Evolutionary conservation across 371 early-diverging fungal genomes (phyloP).

Genomic region (Dipsacomyces acuminosporus): DNA sequence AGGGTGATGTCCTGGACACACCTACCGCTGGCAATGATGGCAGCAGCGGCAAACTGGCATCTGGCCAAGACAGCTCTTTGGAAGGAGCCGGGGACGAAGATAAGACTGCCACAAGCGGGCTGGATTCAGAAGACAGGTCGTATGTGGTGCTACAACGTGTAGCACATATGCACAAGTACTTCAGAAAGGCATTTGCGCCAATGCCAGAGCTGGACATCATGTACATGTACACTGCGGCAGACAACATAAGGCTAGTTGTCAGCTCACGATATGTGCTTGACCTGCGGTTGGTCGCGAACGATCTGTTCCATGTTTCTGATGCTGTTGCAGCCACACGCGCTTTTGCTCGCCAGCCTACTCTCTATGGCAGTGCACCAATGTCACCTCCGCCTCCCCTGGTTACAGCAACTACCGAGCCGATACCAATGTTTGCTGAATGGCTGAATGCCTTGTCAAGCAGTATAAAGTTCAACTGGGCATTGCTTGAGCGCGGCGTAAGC

Average conservation of each 20-base stretch:
- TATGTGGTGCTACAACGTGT: constrained; percentile 21
- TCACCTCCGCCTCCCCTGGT: constrained; percentile 30
- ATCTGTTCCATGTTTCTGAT: constrained; percentile 28
- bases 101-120: too few relatives aligned
- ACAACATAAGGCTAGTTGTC: constrained; percentile 39
- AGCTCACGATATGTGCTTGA: constrained; percentile 39
- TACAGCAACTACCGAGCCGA: constrained; percentile 33
- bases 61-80: too few relatives aligned
- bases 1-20: neutral
- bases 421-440: constrained; percentile 41
- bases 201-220: constrained; percentile 26
- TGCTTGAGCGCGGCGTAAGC: constrained; percentile 19
- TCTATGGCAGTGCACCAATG: constrained; percentile 1
- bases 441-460: constrained; percentile 35
- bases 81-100: too few relatives aligned
- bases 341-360: neutral
- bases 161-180: constrained; percentile 1
- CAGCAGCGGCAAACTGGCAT: too few relatives aligned
- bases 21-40: too few relatives aligned
- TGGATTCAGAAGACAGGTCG: constrained; percentile 12
- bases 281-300: constrained; percentile 28
- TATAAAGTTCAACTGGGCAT: constrained; percentile 31
- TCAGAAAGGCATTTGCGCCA: constrained; percentile 18
- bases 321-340: constrained; percentile 16
- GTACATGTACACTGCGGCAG: constrained; percentile 43